Percentiles rank a stretch among this genome's conserved stretches.
phyloP scores from a whole-genome alignment of 2,329 filamentous ascomycete species.

The Fusarium albidum region DNA sequence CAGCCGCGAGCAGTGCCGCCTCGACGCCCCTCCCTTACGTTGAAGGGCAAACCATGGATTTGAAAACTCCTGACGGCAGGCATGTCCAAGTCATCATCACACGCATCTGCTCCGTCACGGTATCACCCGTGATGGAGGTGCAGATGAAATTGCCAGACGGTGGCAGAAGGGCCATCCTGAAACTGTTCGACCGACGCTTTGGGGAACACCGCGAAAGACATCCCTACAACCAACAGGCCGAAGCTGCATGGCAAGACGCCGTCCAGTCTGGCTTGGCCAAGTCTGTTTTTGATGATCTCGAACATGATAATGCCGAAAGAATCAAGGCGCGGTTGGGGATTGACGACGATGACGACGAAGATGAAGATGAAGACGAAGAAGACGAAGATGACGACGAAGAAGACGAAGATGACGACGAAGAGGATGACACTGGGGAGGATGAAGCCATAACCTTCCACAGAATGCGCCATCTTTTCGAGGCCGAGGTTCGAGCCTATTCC shows the following conservation, averaged over 20 bases:
- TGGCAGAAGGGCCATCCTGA: constrained; percentile 9
- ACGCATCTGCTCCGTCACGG: constrained; percentile 9
- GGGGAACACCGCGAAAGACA: constrained; percentile 1
- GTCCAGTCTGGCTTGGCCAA: constrained; percentile 19
- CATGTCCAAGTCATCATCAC: constrained; percentile 9
- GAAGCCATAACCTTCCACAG: constrained; percentile 18
- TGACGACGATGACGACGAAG: background rate
- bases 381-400: background rate
- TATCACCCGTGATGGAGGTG: constrained; percentile 18
- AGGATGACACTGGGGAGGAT: constrained; percentile 6
- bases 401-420: constrained; percentile 7
- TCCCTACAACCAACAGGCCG: constrained; percentile 14
- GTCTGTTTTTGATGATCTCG: constrained; percentile 4
- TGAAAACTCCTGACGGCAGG: constrained; percentile 1
- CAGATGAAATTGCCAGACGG: constrained; percentile 1
- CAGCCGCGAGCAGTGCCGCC: too few relatives aligned
- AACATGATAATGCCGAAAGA: background rate
- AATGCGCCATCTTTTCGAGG: background rate
- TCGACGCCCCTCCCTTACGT: constrained; percentile 9
- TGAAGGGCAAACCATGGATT: constrained; percentile 10
- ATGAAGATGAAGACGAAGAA: background rate
- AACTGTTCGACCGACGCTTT: constrained; percentile 20
- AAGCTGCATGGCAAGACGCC: constrained; percentile 13
- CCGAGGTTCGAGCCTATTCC: constrained; percentile 17
- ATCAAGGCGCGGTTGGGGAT: background rate